Evolutionary conservation across 441 rosid species (phyloP), one percentile per base, ranked within the genome.

Genomic region (Erysimum cheiri): DNA sequence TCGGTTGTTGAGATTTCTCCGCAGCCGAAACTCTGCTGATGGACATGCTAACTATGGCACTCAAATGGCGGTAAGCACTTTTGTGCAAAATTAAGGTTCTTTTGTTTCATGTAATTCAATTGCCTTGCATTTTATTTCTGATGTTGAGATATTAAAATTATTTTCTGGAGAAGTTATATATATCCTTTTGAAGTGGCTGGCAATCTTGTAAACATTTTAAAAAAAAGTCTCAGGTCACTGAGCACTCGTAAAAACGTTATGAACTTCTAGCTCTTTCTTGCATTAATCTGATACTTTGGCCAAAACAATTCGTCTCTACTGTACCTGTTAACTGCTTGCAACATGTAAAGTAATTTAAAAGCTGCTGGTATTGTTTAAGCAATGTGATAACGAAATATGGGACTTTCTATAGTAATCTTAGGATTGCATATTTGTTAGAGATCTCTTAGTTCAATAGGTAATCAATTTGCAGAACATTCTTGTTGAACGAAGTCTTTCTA

Each of bases 31-130:
- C 77, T 83, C 92, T 46, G 84, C 84, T 14, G 99, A 95, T 81
- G 98, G 98, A 71, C 95, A 88, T 86, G 87, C 92, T 61, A 88
- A 79, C 84, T 95, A 87, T 73, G 99, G 99, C 65, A 85, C 86
- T 58, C 99, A 95, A 79, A 90, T 89, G 98, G 90, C 91, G 39
- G 99, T 92, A 81, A 88, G 96, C 72, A 64, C 39, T 52, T 44
- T 50, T 14, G 31, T 28, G 60, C 46, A 66, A 54, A 56, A n/a
- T 40, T 71, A 66, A 56, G 55, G 35, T 40, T 48, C 59, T 8
- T 32, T 64, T 6, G 8, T 71, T 48, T 55, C 46, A 70, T 64
- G 47, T 39, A 6, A 40, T 53, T 53, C 59, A 14, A 46, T 17
- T 50, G n/a, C 63, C 47, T 59, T 43, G 50, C 50, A 54, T 29